phyloP scores from a whole-genome alignment of 164 flowering plant genomes.

The Piper longum region DNA sequence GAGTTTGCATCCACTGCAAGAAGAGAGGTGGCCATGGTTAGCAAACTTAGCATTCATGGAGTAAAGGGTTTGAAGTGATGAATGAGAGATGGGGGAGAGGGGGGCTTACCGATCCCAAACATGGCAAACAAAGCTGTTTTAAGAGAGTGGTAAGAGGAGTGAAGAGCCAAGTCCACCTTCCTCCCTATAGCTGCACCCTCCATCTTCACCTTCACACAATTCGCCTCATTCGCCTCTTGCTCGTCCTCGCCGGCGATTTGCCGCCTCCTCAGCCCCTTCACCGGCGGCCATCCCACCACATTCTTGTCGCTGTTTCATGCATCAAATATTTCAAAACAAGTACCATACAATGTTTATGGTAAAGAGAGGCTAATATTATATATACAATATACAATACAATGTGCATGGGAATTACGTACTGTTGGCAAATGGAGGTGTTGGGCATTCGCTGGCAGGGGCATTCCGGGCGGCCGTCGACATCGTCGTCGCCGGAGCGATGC shows the following conservation, averaged over 20 bases:
- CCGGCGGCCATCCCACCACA: constrained; percentile 44
- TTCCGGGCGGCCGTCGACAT: not conserved
- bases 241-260: constrained; percentile 1
- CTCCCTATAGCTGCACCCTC: constrained; percentile 51
- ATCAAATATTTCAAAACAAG: no score
- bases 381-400: no score
- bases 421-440: not conserved
- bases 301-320: not conserved
- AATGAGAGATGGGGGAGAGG: not conserved
- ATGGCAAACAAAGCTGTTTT: constrained; percentile 20
- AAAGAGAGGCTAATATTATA: no score
- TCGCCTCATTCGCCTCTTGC: constrained; percentile 2
- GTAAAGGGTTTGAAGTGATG: no score
- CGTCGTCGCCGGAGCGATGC: not conserved
- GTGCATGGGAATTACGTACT: not conserved
- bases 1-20: not conserved
- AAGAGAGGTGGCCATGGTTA: not conserved
- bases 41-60: no score
- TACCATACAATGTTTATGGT: no score
- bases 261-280: constrained; percentile 25
- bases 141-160: constrained; percentile 30
- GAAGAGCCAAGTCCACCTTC: constrained; percentile 32
- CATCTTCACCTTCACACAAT: constrained; percentile 64
- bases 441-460: not conserved
- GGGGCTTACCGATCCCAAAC: constrained; percentile 37